Evolutionary conservation across 352 stramenopile species (phyloP).

Genomic region (Pythium biforme): DNA sequence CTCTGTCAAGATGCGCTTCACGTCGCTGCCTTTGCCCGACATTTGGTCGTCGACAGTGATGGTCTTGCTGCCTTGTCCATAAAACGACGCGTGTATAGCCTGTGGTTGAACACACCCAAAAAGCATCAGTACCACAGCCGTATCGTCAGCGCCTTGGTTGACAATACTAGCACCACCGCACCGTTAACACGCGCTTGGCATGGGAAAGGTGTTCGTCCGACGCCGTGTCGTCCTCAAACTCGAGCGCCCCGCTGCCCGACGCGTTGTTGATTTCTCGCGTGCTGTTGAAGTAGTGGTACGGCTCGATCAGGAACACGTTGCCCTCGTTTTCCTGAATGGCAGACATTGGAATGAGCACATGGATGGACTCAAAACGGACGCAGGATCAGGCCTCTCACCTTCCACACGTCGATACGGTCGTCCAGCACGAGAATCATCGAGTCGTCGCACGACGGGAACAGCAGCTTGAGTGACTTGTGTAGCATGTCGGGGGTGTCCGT

Average conservation of each 20-base stretch:
- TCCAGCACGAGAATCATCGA: constrained; percentile 88
- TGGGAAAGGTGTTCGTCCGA: constrained; percentile 58
- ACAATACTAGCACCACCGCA: background rate
- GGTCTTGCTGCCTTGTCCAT: constrained; percentile 42
- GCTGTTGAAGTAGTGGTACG: constrained; percentile 83
- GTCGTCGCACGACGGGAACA: constrained; percentile 85
- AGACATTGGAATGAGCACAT: background rate
- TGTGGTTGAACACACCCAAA: background rate
- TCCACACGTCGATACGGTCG: constrained; percentile 86
- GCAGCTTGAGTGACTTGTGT: constrained; percentile 85
- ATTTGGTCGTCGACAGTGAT: constrained; percentile 71
- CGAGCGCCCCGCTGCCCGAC: constrained; percentile 47
- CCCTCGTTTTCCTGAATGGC: constrained; percentile 65
- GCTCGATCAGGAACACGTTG: constrained; percentile 86
- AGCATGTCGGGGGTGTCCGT: constrained; percentile 85
- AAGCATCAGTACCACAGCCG: too few relatives aligned
- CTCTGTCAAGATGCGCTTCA: constrained; percentile 66
- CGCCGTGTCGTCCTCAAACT: constrained; percentile 33
- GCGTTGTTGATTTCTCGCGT: constrained; percentile 85
- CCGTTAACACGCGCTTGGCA: constrained; percentile 52
- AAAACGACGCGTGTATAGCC: constrained; percentile 66
- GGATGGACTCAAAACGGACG: background rate
- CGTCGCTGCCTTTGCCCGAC: constrained; percentile 57
- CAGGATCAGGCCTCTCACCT: constrained; percentile 21
- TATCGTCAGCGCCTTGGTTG: too few relatives aligned